A percentile compares a stretch with the other conserved stretches of the same genome.
These are phyloP conservation scores for Kuraishia molischiana DNA, from an alignment of 805 yeast genomes.

Conservation along the genomic window DNA sequence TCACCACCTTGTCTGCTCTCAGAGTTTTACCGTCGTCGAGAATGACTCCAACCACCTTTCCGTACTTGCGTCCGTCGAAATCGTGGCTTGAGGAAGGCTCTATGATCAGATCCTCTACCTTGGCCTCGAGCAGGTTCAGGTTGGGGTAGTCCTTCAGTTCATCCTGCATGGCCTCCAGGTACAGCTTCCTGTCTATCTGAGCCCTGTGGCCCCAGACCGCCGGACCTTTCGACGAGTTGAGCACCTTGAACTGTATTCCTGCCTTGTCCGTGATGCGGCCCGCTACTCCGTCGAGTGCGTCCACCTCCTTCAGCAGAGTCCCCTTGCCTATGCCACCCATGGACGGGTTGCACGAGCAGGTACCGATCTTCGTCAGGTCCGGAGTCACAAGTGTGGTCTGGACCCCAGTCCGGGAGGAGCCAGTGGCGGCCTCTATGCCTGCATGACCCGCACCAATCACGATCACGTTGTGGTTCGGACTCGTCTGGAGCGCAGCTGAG, in stretches of 20 bases:
- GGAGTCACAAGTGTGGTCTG: conserved; percentile 72
- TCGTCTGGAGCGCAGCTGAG: conserved; percentile 15
- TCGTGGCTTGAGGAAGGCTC: conserved; percentile 24
- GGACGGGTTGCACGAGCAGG: conserved; percentile 94
- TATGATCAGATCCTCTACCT: conserved; percentile 77
- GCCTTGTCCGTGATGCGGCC: conserved; percentile 83
- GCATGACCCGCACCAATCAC: conserved; percentile 99
- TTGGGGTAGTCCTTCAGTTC: conserved; percentile 46
- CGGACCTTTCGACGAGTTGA: conserved; percentile 82
- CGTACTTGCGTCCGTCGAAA: conserved; percentile 28
- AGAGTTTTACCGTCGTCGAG: conserved; percentile 57
- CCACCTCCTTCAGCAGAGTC: conserved; percentile 82
- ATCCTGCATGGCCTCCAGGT: conserved; percentile 69
- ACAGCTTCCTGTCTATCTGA: conserved; percentile 82
- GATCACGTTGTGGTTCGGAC: conserved; percentile 50
- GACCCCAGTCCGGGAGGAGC: conserved; percentile 79
- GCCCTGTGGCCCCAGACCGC: conserved; percentile 99
- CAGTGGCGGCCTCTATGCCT: conserved; percentile 96
- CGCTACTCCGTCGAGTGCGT: conserved; percentile 92
- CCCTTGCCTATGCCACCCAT: conserved; percentile 99
- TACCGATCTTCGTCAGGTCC: conserved; percentile 64
- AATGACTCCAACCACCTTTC: conserved; percentile 59
- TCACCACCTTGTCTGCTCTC: conserved; percentile 58
- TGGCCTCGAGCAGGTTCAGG: conserved; percentile 55
- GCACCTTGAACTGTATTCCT: conserved; percentile 82